Conservation (phyloP, 1,284 basidiomycete genomes). For the Cryptococcus depauperatus region DNA sequence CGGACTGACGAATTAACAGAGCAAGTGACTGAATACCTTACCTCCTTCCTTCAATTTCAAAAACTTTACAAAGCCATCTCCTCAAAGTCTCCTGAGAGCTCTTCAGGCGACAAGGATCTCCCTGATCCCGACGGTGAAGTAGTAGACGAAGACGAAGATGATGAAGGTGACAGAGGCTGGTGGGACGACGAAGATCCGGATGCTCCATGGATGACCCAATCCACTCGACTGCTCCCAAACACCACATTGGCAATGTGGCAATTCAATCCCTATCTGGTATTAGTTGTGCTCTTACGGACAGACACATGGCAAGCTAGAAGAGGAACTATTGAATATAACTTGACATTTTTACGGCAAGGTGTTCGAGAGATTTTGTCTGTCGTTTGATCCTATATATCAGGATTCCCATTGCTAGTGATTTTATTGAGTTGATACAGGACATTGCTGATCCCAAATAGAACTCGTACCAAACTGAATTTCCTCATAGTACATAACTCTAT, state of each 20-base stretch:
- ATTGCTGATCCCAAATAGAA: too few relatives aligned
- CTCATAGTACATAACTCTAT: too few relatives aligned
- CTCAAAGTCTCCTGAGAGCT: background rate
- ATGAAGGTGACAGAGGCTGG: slow-evolving; percentile 24
- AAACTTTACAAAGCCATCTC: slow-evolving; percentile 65
- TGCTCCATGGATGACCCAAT: slow-evolving; percentile 40
- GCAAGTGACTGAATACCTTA: slow-evolving; percentile 78
- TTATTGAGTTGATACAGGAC: too few relatives aligned
- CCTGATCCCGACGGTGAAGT: slow-evolving; percentile 3
- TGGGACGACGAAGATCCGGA: slow-evolving; percentile 43
- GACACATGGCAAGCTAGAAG: slow-evolving; percentile 66
- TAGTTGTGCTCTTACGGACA: slow-evolving; percentile 73
- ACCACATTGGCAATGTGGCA: slow-evolving; percentile 80
- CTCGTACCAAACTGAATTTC: too few relatives aligned
- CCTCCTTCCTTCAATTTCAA: slow-evolving; percentile 77
- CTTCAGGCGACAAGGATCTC: background rate
- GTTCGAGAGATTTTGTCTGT: slow-evolving; percentile 45
- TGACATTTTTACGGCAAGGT: slow-evolving; percentile 65
- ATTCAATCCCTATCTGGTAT: slow-evolving; percentile 66
- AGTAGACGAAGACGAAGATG: slow-evolving; percentile 17
- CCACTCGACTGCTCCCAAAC: slow-evolving; percentile 45
- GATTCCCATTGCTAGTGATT: too few relatives aligned
- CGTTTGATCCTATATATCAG: too few relatives aligned
- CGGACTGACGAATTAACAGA: slow-evolving; percentile 72
- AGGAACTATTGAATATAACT: slow-evolving; percentile 85